Evolutionary conservation across 345 rosid species (phyloP), one percentile per base, ranked within the genome.

Genomic region (Hypericum perforatum): DNA sequence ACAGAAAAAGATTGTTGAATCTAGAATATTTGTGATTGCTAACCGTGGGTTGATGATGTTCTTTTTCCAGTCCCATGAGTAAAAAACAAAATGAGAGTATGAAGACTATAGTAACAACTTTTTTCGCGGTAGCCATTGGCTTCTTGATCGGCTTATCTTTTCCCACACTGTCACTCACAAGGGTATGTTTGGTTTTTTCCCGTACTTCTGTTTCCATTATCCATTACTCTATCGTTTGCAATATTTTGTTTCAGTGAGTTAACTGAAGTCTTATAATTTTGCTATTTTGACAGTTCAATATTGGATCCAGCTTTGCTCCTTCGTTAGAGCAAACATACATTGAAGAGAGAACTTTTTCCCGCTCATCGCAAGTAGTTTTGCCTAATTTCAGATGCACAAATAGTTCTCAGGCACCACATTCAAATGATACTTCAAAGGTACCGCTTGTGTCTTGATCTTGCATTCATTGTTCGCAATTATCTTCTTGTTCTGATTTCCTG

Each of bases 141-240:
- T 91, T 82, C 67, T 74, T 85, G 54, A 43, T 85, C 42, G 96
- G 98, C 52, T 53, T 76, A 56, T 77, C 96, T 3, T 78, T 87
- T 71, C 86, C 89, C 12, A 58, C 78, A 0, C 64, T 68, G 70
- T 76, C 88, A 45, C 60, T 84, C 64, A 59, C 56, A 45, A 87
- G 73, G 97, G 98, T 87, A 65, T 39, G 58, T 12, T 63, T 47
- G n/a, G 54, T 57, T 10, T 58, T 22, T 48, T 36, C 54, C 38
- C 51, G n/a, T 50, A 8, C 11, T 13, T 7, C 8, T 22, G 16
- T 48, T 39, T 11, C n/a, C 44, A 44, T 56, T 38, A 22, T 55
- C 40, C 11, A 0, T 39, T 67, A 77, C 63, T 61, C 63, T 37
- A 62, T 2, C 40, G 57, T 69, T 60, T 45, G n/a, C 54, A 54